These are phyloP conservation scores for Skeletonema potamos DNA, from an alignment of 108 stramenopile genomes.

Conservation along the genomic window DNA sequence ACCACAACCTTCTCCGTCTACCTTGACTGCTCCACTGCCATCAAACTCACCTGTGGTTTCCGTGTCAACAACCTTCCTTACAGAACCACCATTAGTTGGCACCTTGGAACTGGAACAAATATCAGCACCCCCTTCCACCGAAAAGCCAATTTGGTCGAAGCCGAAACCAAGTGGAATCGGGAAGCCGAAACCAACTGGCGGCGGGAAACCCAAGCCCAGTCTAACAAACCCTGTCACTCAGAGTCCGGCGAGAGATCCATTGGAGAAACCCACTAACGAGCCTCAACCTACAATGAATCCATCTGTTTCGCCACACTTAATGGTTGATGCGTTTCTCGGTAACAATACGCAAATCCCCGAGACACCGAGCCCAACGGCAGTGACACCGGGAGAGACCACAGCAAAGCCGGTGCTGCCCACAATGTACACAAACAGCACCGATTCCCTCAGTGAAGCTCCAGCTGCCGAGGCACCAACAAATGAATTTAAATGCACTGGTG, in stretches of 20 bases:
- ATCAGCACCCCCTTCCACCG: neutral
- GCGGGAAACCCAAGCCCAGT: neutral
- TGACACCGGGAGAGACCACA: neutral
- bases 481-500: slow-evolving; percentile 10
- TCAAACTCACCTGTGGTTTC: neutral
- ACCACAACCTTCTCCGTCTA: neutral
- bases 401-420: neutral
- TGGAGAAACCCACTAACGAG: neutral
- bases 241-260: neutral
- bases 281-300: neutral
- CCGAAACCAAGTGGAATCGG: neutral
- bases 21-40: neutral
- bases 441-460: neutral
- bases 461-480: slow-evolving; percentile 18
- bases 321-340: neutral
- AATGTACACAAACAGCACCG: neutral
- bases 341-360: neutral
- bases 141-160: slow-evolving; percentile 4
- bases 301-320: neutral
- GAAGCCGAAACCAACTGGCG: neutral
- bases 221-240: neutral
- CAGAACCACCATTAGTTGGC: neutral
- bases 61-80: neutral
- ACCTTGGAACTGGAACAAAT: neutral
- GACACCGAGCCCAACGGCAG: slow-evolving; percentile 4